Evolutionary conservation across 106 monocot species (phyloP), one percentile per base, ranked within the genome.

Genomic region (Allium cepa): DNA sequence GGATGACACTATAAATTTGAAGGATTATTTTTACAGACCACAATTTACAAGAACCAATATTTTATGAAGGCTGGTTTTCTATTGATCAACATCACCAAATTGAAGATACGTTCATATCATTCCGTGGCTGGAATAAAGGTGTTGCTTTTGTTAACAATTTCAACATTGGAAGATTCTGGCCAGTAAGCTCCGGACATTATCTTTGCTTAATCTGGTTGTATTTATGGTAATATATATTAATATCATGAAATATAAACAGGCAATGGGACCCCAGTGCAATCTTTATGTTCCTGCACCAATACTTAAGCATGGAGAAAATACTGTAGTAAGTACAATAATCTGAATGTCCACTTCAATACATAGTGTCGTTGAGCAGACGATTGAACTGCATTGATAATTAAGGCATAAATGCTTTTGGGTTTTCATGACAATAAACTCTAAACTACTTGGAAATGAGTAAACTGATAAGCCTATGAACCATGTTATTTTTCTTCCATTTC

Each of bases 81-180:
- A 85, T 99, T 69, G 76, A 87, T 50, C 67, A 74, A 15, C 36
- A 18, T 22, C 66, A 77, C 47, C 56, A 71, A 70, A 71, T 83
- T 48, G 82, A 83, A 81, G 97, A 99, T 66, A 87, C 90, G 69
- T 93, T 85, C 66, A 83, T 99, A 71, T 90, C 89, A 11, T 89
- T 99, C 50, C 82, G 52, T 71, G 93, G 93, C 57, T 99, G 90
- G 97, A 90, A 62, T 57, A 99, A 93, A 81, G 97, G 97, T 17
- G 60, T 99, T 75, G 92, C 84, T 73, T 92, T 99, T 80, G 81
- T 99, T 17, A 99, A 99, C 56, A 76, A 90, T 75, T 99, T 99
- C 81, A 99, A 99, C 67, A 74, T 99, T 50, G 97, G 97, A 75
- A 84, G 97, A 85, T 99, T 81, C 60, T 99, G 97, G 92, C 84